Conservation (phyloP, 2,329 filamentous ascomycete genomes). For the Aaosphaeria arxii region DNA sequence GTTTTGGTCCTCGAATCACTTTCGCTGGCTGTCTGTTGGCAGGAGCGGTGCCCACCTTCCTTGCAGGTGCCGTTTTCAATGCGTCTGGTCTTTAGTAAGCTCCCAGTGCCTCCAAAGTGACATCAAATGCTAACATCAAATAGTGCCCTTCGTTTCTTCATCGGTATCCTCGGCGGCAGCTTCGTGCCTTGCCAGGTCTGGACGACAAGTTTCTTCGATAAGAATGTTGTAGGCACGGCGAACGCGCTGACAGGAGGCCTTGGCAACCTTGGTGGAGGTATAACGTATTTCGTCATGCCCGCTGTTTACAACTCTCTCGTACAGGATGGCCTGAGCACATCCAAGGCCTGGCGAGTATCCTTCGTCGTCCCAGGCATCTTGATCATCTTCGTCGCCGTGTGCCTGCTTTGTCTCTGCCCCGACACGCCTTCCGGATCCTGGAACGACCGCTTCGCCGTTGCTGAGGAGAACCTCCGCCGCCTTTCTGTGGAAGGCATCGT, state of each 20-base stretch:
- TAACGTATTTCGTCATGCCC: slow-evolving; percentile 72
- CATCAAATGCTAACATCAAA: slow-evolving; percentile 47
- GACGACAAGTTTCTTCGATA: slow-evolving; percentile 89
- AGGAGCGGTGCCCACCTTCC: slow-evolving; percentile 76
- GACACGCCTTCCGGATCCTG: slow-evolving; percentile 81
- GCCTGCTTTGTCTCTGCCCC: slow-evolving; percentile 68
- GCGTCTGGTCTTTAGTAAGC: slow-evolving; percentile 33
- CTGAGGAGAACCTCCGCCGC: slow-evolving; percentile 50
- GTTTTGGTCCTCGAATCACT: slow-evolving; percentile 72
- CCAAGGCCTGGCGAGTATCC: slow-evolving; percentile 75
- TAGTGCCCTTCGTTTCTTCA: slow-evolving; percentile 66
- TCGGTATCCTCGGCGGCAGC: slow-evolving; percentile 70
- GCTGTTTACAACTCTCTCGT: slow-evolving; percentile 74
- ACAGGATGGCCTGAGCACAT: slow-evolving; percentile 54
- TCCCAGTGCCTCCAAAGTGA: neutral
- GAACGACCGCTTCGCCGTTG: slow-evolving; percentile 64
- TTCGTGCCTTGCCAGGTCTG: slow-evolving; percentile 88
- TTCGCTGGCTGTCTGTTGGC: slow-evolving; percentile 72
- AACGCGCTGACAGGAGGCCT: slow-evolving; percentile 72
- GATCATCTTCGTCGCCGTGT: slow-evolving; percentile 61
- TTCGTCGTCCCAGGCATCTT: slow-evolving; percentile 80
- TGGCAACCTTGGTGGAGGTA: slow-evolving; percentile 25
- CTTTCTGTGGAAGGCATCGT: slow-evolving; percentile 20
- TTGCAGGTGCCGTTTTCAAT: slow-evolving; percentile 70
- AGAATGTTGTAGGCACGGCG: slow-evolving; percentile 87